Evolutionary conservation across 2,329 filamentous ascomycete genomes (phyloP).

Genomic region (Pseudogymnoascus sp.): DNA sequence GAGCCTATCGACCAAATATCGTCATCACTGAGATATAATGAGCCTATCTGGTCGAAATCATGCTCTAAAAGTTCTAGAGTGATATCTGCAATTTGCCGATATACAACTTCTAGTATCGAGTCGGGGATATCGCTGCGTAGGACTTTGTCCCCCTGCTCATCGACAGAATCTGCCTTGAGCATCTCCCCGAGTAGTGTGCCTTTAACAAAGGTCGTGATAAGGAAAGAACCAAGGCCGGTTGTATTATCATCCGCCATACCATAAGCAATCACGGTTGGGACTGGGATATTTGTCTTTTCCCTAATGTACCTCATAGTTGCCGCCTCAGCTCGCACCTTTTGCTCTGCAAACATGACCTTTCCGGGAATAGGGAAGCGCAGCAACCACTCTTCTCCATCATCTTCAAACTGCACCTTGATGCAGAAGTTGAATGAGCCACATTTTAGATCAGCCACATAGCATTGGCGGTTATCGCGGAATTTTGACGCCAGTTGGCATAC

Average conservation of each 20-base stretch:
- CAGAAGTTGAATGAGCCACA: constrained; percentile 15
- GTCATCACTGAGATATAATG: constrained; percentile 6
- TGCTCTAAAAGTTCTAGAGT: constrained; percentile 14
- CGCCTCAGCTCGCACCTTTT: constrained; percentile 11
- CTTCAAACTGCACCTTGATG: constrained; percentile 12
- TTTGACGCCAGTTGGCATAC: constrained; percentile 12
- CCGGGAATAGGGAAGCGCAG: constrained; percentile 13
- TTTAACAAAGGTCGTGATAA: constrained; percentile 14
- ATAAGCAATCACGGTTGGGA: constrained; percentile 12
- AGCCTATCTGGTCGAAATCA: constrained; percentile 14
- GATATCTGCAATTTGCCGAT: constrained; percentile 14
- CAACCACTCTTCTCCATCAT: constrained; percentile 10
- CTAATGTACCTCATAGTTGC: constrained; percentile 8
- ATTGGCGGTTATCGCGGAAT: constrained; percentile 13
- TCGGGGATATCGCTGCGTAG: constrained; percentile 25
- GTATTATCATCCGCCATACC: constrained; percentile 15
- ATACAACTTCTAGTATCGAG: constrained; percentile 12
- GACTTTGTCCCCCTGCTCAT: constrained; percentile 22
- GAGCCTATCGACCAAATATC: constrained; percentile 9
- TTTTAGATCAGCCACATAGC: constrained; percentile 13
- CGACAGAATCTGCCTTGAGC: constrained; percentile 17
- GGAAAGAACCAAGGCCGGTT: constrained; percentile 9
- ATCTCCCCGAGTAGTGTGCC: constrained; percentile 9
- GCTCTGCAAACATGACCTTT: constrained; percentile 9
- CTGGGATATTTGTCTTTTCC: constrained; percentile 11